Evolutionary conservation across 306 rosid genomes (phyloP).

Genomic region (Vigna nakashimae): DNA sequence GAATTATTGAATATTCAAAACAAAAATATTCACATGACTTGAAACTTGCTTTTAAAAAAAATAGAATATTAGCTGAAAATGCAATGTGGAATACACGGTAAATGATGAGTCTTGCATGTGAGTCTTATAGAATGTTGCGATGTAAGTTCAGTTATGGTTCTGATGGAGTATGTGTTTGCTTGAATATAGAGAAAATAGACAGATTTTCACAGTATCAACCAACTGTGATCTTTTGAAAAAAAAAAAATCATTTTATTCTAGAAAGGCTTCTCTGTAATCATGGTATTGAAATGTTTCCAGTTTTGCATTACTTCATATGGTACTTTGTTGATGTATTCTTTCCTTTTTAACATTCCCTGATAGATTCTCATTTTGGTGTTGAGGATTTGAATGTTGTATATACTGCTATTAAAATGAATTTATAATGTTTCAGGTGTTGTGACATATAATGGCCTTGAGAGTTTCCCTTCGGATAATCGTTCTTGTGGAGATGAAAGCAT

Average conservation of each 20-base stretch:
- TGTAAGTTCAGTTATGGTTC: conserved; percentile 1
- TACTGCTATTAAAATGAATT: conserved; percentile 28
- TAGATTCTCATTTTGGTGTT: conserved; percentile 18
- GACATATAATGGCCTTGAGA: conserved; percentile 79
- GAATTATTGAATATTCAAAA: too few species aligned
- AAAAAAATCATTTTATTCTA: background rate
- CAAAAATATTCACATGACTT: too few species aligned
- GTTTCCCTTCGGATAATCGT: conserved; percentile 64
- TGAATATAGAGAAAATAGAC: background rate
- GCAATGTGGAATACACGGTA: background rate
- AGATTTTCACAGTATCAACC: background rate
- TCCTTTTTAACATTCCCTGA: conserved; percentile 9
- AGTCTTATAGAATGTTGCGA: background rate
- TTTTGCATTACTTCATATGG: background rate
- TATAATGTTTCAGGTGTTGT: conserved; percentile 69
- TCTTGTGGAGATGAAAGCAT: conserved; percentile 69
- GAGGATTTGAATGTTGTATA: conserved; percentile 23
- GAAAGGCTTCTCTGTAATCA: conserved; percentile 4
- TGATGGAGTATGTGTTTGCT: background rate
- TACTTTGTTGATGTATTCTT: conserved; percentile 24
- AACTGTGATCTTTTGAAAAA: background rate
- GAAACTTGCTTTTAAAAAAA: too few species aligned
- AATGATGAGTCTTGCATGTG: conserved; percentile 33
- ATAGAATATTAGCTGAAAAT: too few species aligned
- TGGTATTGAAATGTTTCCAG: conserved; percentile 1